Percentiles rank a stretch among this genome's conserved stretches.
Conservation (phyloP, 2,329 filamentous ascomycete genomes). For the Colletotrichum tamarilloi region DNA sequence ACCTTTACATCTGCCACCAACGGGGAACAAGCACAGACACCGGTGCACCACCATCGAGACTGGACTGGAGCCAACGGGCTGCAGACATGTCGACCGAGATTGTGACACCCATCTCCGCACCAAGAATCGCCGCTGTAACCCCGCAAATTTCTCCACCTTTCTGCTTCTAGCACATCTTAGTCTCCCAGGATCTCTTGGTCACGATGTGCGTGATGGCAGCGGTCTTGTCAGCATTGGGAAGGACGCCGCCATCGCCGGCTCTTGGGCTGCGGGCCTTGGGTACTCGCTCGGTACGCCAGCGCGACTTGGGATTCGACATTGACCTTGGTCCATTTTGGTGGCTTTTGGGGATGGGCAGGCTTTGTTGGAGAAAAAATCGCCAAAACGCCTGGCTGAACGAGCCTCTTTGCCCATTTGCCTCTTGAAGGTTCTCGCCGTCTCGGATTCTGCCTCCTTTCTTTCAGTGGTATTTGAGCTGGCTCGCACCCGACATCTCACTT, state of each 20-base stretch:
- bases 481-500: neutral
- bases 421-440: slow-evolving; percentile 3
- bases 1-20: neutral
- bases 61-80: slow-evolving; percentile 6
- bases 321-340: neutral
- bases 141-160: slow-evolving; percentile 37
- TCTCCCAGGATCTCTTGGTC: slow-evolving; percentile 29
- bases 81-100: slow-evolving; percentile 19
- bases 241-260: slow-evolving; percentile 31
- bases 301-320: slow-evolving; percentile 16
- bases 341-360: neutral
- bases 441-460: neutral
- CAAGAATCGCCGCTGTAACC: slow-evolving; percentile 33
- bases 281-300: slow-evolving; percentile 4
- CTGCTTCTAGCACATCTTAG: slow-evolving; percentile 32
- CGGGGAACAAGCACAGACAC: neutral
- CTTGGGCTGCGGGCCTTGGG: slow-evolving; percentile 1
- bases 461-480: neutral
- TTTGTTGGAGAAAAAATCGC: slow-evolving; percentile 28
- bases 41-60: neutral
- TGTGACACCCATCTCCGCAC: slow-evolving; percentile 34
- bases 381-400: slow-evolving; percentile 1
- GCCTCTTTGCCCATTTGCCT: neutral
- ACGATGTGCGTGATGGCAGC: slow-evolving; percentile 33
- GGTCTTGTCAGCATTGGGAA: slow-evolving; percentile 36